Evolutionary conservation across 148 eudicot genomes (phyloP), one percentile per base, ranked within the genome.

Genomic region (Selenicereus undatus): DNA sequence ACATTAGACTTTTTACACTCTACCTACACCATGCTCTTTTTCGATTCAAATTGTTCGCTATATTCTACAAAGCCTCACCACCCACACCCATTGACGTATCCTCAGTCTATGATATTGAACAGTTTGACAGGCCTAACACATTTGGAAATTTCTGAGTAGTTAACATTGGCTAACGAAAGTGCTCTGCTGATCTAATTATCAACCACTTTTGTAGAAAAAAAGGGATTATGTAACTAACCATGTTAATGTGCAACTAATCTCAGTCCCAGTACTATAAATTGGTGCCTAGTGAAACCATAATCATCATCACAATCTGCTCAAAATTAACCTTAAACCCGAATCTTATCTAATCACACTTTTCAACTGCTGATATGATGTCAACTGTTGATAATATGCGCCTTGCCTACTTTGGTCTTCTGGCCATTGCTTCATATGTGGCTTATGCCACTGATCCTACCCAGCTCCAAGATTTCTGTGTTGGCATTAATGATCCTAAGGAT

Each of bases 381-480:
- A 64, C 12, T 64, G 4, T 8, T 8, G 32, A 32, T 32, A 64
- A 64, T 9, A 64, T 64, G 11, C 11, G n/a, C 12, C 27, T 64
- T 24, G 68, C 68, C 27, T 22, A 6, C 27, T 64, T 64, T 10
- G 27, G 27, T 9, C 68, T 64, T 64, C 27, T 64, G 27, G 13
- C 12, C 12, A n/a, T 24, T 6, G 68, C 29, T 64, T 64, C 27
- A 24, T 24, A 7, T 64, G 12, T 64, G 68, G 68, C 68, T 27
- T 5, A 64, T n/a, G 68, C 68, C 8, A n/a, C 26, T 24, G 68
- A 64, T 64, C 68, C 71, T 0, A 66, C 17, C 36, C 71, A 26
- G 71, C 32, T 66, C 36, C 71, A 66, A 66, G 71, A 66, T 66
- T 66, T 66, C 35, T 66, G 35, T 66, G 71, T 66, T 3, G 71